phyloP scores from a whole-genome alignment of 176 grass and related monocot species.

The Triticum dicoccoides region DNA sequence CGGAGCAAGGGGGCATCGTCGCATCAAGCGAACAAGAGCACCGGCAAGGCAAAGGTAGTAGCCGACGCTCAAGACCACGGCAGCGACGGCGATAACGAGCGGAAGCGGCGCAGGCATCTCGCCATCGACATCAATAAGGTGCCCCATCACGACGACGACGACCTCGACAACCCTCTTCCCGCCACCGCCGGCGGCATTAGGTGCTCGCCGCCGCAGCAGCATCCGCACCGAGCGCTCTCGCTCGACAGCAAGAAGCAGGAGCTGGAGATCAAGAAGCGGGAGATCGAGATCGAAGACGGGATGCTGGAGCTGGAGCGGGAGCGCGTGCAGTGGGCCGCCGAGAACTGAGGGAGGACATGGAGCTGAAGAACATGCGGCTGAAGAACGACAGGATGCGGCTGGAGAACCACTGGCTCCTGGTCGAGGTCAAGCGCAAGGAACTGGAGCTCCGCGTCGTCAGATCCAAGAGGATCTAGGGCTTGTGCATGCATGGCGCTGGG shows the following conservation, averaged over 20 bases:
- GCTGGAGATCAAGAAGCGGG: neutral
- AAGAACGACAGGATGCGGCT: neutral
- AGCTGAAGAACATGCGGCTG: slow-evolving; percentile 3
- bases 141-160: neutral
- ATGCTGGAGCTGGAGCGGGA: neutral
- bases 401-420: neutral
- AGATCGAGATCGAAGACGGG: neutral
- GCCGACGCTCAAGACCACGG: neutral
- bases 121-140: neutral
- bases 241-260: too few relatives aligned
- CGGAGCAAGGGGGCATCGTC: neutral
- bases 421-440: neutral
- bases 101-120: neutral
- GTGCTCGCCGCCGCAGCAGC: too few relatives aligned
- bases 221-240: neutral
- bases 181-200: neutral
- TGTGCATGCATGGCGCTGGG: neutral
- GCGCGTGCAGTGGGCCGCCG: neutral
- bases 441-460: neutral
- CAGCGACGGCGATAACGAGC: neutral
- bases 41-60: neutral
- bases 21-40: neutral
- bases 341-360: neutral
- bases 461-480: neutral
- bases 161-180: neutral